These are phyloP conservation scores for Mycena chlorophos DNA, from an alignment of 768 basidiomycete genomes.

Conservation along the genomic window DNA sequence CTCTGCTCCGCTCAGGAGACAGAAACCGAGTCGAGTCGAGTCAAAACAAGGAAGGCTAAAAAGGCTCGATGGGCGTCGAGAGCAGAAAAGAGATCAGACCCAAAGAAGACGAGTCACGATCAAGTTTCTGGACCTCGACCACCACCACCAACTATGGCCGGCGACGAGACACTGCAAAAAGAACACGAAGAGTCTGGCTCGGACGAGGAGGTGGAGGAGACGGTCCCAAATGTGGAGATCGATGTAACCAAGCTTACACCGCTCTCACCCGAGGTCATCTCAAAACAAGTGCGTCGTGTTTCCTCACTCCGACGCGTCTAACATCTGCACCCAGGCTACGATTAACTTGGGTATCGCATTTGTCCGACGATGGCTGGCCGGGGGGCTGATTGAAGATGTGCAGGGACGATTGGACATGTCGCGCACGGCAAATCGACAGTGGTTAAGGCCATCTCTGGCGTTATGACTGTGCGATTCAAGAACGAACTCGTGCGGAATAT, in stretches of 20 bases:
- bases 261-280: conserved; percentile 86
- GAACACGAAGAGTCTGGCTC: conserved; percentile 68
- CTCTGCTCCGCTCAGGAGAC: no score
- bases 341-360: conserved; percentile 76
- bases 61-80: no score
- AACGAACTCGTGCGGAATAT: conserved; percentile 99
- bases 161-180: conserved; percentile 68
- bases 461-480: conserved; percentile 98
- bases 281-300: conserved; percentile 70
- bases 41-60: no score
- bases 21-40: no score
- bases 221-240: conserved; percentile 67
- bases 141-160: conserved; percentile 48
- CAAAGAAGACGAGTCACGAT: background rate
- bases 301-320: background rate
- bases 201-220: conserved; percentile 62
- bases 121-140: background rate
- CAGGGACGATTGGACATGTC: conserved; percentile 98
- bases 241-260: conserved; percentile 84
- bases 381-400: no score
- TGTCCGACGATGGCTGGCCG: background rate
- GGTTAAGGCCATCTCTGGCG: conserved; percentile 98
- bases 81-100: no score
- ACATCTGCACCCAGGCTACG: conserved; percentile 77
- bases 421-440: conserved; percentile 96